phyloP scores from a whole-genome alignment of 257 asterid species.

The Plantago major region DNA sequence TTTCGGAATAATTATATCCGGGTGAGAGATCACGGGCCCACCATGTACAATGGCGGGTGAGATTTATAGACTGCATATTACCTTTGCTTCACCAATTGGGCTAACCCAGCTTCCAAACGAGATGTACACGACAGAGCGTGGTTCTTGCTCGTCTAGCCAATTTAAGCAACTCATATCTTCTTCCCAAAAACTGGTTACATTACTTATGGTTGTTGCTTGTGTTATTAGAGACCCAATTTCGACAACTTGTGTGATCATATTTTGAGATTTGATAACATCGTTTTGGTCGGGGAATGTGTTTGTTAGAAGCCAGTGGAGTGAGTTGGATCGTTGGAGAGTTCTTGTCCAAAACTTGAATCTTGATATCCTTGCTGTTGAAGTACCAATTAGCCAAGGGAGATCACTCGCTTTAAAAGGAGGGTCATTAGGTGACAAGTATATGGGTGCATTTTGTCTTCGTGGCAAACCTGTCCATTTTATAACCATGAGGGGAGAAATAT shows the following conservation, averaged over 20 bases:
- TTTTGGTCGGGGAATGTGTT: slow-evolving; percentile 46
- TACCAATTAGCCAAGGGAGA: slow-evolving; percentile 81
- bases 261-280: not conserved
- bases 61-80: too few species aligned
- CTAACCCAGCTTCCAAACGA: slow-evolving; percentile 92
- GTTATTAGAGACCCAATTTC: slow-evolving; percentile 47
- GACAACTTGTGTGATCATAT: slow-evolving; percentile 21
- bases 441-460: slow-evolving; percentile 27
- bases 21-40: too few species aligned
- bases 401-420: slow-evolving; percentile 41
- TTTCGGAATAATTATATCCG: too few species aligned
- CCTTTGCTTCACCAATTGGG: slow-evolving; percentile 54
- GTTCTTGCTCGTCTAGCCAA: slow-evolving; percentile 53
- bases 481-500: too few species aligned
- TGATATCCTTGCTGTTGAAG: slow-evolving; percentile 42
- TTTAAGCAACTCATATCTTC: slow-evolving; percentile 53
- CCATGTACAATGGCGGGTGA: too few species aligned
- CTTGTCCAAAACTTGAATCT: slow-evolving; percentile 77
- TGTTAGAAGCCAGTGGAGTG: slow-evolving; percentile 41
- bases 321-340: slow-evolving; percentile 46
- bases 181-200: slow-evolving; percentile 45
- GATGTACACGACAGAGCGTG: slow-evolving; percentile 49
- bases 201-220: slow-evolving; percentile 19
- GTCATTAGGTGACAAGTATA: slow-evolving; percentile 32
- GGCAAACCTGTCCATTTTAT: slow-evolving; percentile 76